Conservation (phyloP, 2,329 filamentous ascomycete species). For the Pezicula neosporulosa region DNA sequence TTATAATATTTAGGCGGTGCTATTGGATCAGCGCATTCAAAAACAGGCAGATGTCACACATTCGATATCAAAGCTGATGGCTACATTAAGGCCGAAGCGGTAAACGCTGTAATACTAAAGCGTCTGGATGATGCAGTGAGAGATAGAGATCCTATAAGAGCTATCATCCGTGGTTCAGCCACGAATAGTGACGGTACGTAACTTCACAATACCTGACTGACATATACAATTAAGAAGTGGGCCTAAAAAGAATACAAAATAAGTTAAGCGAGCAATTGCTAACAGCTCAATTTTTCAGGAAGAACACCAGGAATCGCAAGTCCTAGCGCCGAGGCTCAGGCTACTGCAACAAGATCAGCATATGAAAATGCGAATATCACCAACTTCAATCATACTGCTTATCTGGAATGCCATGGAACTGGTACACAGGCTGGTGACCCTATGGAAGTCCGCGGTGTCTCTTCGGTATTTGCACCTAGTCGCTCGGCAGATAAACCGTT, state of each 20-base stretch:
- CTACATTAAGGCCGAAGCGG: constrained; percentile 60
- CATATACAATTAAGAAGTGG: too few species aligned
- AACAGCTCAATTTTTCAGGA: constrained; percentile 29
- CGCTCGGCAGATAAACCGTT: background rate
- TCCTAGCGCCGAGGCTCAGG: constrained; percentile 43
- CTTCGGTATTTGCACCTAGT: background rate
- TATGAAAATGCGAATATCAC: constrained; percentile 4
- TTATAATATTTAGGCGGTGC: background rate
- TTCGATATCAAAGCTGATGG: constrained; percentile 55
- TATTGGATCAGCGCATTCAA: background rate
- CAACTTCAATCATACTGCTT: constrained; percentile 23
- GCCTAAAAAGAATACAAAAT: too few species aligned
- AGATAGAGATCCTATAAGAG: constrained; percentile 54
- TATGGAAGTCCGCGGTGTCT: constrained; percentile 6
- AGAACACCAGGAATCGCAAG: constrained; percentile 52
- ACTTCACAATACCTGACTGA: too few species aligned
- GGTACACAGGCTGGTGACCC: constrained; percentile 23
- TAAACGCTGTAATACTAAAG: constrained; percentile 55
- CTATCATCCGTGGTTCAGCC: constrained; percentile 47
- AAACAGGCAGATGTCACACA: constrained; percentile 29
- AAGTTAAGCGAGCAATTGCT: too few species aligned
- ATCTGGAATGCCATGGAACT: constrained; percentile 33
- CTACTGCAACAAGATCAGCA: constrained; percentile 4
- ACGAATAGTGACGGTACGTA: constrained; percentile 47
- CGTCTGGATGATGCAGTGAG: constrained; percentile 51